Percentiles rank a stretch among this genome's conserved stretches.
These are phyloP conservation scores for Colletotrichum lindemuthianum DNA, from an alignment of 2,329 filamentous ascomycete genomes.

Conservation along the genomic window DNA sequence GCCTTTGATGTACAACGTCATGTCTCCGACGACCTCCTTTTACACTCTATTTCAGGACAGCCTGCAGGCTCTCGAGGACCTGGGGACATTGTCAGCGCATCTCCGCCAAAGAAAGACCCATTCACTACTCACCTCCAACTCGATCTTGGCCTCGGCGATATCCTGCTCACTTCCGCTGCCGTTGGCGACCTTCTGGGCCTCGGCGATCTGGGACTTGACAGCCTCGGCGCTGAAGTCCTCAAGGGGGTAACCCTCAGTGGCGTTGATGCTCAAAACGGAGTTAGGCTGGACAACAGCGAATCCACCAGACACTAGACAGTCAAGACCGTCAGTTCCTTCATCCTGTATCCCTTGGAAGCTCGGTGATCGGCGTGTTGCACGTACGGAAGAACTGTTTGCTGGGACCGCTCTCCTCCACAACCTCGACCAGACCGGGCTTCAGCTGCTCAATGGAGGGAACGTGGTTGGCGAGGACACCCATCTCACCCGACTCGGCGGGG, in stretches of 20 bases:
- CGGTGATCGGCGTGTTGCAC: slow-evolving; percentile 50
- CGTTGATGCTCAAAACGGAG: slow-evolving; percentile 96
- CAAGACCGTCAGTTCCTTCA: slow-evolving; percentile 32
- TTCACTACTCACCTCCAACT: slow-evolving; percentile 81
- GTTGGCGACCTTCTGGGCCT: slow-evolving; percentile 93
- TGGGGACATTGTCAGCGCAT: slow-evolving; percentile 54
- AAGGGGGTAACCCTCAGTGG: slow-evolving; percentile 91
- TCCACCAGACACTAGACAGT: slow-evolving; percentile 83
- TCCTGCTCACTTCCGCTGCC: slow-evolving; percentile 96
- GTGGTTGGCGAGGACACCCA: slow-evolving; percentile 99
- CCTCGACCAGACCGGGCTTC: slow-evolving; percentile 94
- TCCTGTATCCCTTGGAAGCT: slow-evolving; percentile 34
- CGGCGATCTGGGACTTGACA: slow-evolving; percentile 87
- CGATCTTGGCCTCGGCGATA: slow-evolving; percentile 98
- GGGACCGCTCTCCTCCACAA: slow-evolving; percentile 90
- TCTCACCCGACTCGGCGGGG: slow-evolving; percentile 96
- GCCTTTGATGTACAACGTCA: slow-evolving; percentile 54
- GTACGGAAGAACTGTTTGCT: slow-evolving; percentile 98
- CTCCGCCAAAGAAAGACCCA: not conserved
- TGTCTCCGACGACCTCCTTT: slow-evolving; percentile 46
- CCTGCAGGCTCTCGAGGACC: slow-evolving; percentile 87
- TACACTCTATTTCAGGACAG: slow-evolving; percentile 79
- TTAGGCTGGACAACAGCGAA: slow-evolving; percentile 97
- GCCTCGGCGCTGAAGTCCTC: slow-evolving; percentile 96
- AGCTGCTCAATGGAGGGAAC: slow-evolving; percentile 99